These are phyloP conservation scores for Ophiocordyceps australis DNA, from an alignment of 2,329 filamentous ascomycete genomes.

Conservation along the genomic window DNA sequence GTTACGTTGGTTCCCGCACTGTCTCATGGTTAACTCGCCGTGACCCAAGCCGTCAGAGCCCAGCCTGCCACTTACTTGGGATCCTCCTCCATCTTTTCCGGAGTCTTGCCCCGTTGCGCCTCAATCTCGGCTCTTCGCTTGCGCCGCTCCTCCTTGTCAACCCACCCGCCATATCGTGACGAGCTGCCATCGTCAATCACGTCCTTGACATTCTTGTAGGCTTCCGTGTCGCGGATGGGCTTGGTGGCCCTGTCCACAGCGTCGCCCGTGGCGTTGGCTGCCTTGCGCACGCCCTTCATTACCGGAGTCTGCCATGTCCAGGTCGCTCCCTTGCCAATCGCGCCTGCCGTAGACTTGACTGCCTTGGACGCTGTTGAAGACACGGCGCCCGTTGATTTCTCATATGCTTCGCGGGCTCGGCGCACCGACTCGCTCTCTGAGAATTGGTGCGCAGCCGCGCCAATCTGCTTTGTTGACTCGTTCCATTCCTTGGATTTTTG, in stretches of 20 bases:
- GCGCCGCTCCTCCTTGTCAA: slow-evolving; percentile 86
- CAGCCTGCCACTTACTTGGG: slow-evolving; percentile 49
- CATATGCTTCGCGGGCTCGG: slow-evolving; percentile 70
- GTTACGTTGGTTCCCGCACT: slow-evolving; percentile 92
- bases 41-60: background rate
- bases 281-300: slow-evolving; percentile 78
- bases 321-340: slow-evolving; percentile 73
- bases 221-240: slow-evolving; percentile 85
- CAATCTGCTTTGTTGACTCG: slow-evolving; percentile 89
- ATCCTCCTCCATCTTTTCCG: slow-evolving; percentile 59
- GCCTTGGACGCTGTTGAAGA: slow-evolving; percentile 62
- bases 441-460: slow-evolving; percentile 77
- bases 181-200: slow-evolving; percentile 96
- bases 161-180: slow-evolving; percentile 88
- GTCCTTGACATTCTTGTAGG: slow-evolving; percentile 85
- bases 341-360: slow-evolving; percentile 70
- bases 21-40: background rate
- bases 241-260: slow-evolving; percentile 89
- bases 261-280: slow-evolving; percentile 69
- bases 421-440: slow-evolving; percentile 84
- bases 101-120: slow-evolving; percentile 31
- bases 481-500: slow-evolving; percentile 98
- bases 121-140: slow-evolving; percentile 60
- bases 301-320: slow-evolving; percentile 97
- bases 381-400: slow-evolving; percentile 70